Evolutionary conservation across 2,329 filamentous ascomycete species (phyloP), one percentile per base, ranked within the genome.

Genomic region (Camillea tinctor): DNA sequence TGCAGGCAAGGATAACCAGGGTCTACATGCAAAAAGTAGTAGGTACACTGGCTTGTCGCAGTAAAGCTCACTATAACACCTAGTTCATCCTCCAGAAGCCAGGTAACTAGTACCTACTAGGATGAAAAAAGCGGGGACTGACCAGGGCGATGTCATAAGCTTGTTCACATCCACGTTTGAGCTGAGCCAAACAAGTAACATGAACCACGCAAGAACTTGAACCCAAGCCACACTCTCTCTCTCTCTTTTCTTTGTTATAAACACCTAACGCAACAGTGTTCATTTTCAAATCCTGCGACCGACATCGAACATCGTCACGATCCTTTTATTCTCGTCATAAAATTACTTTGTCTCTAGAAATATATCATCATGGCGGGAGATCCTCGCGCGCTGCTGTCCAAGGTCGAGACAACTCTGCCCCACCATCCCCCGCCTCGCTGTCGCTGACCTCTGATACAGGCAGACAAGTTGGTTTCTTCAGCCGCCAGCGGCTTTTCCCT

Each of bases 401-500:
- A 93, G 84, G 90, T 92, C 70, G 64, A 72, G 63, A 62, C 50
- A 20, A n/a, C 67, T 63, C 66, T 70, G 71, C 69, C 71, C 73
- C 64, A 58, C 65, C 61, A 59, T 54, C 62, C 57, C 60, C 61
- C 64, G 63, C 66, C 61, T 64, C 55, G 55, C 58, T 64, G 57
- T 62, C 53, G 55, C 60, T 67, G 57, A 67, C 60, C 48, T 24
- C 36, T 55, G 67, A 68, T 67, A 67, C 74, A 97, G 93, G 95
- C 95, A 79, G 92, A 97, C 73, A 96, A 95, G 81, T 84, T 88
- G 56, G 84, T 91, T 23, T 79, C 88, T 69, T 82, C 89, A 67
- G 93, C 94, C 49, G 81, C 86, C 20, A 82, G 90, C 24, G 93
- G 93, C 69, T 97, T 97, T 79, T 91, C 88, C 75, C 88, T 97